These are phyloP conservation scores for Pseudogymnoascus destructans DNA, from an alignment of 2,329 filamentous ascomycete genomes.

Conservation along the genomic window DNA sequence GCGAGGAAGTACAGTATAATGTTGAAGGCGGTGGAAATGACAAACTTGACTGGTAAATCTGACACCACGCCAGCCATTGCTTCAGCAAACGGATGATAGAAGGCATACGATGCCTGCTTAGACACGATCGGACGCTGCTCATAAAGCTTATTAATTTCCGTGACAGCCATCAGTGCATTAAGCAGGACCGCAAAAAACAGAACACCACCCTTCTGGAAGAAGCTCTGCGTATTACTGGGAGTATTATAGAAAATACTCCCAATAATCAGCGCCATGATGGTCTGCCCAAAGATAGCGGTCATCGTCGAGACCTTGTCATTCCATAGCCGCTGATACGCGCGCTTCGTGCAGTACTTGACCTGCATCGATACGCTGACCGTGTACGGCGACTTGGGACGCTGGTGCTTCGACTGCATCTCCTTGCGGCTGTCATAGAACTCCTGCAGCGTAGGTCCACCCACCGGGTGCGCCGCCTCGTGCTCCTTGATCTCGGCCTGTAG, in stretches of 20 bases:
- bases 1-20: conserved; percentile 61
- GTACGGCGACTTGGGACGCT: conserved; percentile 62
- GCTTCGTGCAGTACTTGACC: conserved; percentile 61
- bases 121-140: conserved; percentile 34
- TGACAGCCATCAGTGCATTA: conserved; percentile 49
- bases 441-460: conserved; percentile 25
- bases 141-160: conserved; percentile 57
- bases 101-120: conserved; percentile 33
- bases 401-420: conserved; percentile 33
- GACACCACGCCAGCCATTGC: conserved; percentile 40
- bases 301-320: conserved; percentile 30
- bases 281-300: conserved; percentile 14
- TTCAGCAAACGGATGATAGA: conserved; percentile 39
- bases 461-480: conserved; percentile 35
- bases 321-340: conserved; percentile 60
- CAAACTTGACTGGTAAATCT: conserved; percentile 46
- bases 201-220: conserved; percentile 46
- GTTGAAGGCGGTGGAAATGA: conserved; percentile 38
- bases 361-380: conserved; percentile 68
- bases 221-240: conserved; percentile 35
- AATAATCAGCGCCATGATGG: conserved; percentile 47
- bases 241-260: conserved; percentile 50
- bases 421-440: conserved; percentile 29
- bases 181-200: conserved; percentile 55
- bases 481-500: conserved; percentile 35